phyloP scores from a whole-genome alignment of 2,329 filamentous ascomycete genomes.

The Calonectria henricotiae region DNA sequence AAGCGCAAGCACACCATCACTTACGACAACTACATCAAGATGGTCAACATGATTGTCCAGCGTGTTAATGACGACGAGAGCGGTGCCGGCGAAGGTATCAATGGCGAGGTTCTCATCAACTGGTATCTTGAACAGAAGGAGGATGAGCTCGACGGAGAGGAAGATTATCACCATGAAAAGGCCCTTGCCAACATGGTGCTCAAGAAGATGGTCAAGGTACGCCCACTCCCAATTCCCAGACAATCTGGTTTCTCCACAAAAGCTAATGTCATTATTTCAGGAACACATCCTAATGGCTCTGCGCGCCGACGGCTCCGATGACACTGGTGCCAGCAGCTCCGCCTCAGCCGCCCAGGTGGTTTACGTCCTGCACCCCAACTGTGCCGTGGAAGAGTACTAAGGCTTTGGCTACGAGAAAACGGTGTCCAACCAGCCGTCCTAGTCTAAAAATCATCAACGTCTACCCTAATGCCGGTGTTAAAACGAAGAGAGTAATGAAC shows the following conservation, averaged over 20 bases:
- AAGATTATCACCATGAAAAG: constrained; percentile 85
- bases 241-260: constrained; percentile 40
- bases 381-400: constrained; percentile 80
- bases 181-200: constrained; percentile 86
- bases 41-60: constrained; percentile 88
- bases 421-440: background rate
- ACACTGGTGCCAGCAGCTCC: constrained; percentile 64
- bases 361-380: constrained; percentile 96
- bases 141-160: constrained; percentile 83
- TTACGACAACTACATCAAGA: constrained; percentile 94
- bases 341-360: constrained; percentile 67
- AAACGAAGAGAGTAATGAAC: constrained; percentile 38
- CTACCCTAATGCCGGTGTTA: constrained; percentile 39
- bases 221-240: constrained; percentile 51
- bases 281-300: constrained; percentile 92
- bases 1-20: constrained; percentile 88
- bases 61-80: constrained; percentile 88
- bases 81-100: constrained; percentile 84
- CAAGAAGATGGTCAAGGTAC: constrained; percentile 95
- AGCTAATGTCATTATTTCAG: constrained; percentile 66
- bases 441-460: constrained; percentile 33
- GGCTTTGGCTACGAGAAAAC: constrained; percentile 30
- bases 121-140: constrained; percentile 97
- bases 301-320: constrained; percentile 72
- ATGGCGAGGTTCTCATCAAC: constrained; percentile 84